phyloP scores from a whole-genome alignment of 169 alveolate genomes.

The Eimeria zaria region DNA sequence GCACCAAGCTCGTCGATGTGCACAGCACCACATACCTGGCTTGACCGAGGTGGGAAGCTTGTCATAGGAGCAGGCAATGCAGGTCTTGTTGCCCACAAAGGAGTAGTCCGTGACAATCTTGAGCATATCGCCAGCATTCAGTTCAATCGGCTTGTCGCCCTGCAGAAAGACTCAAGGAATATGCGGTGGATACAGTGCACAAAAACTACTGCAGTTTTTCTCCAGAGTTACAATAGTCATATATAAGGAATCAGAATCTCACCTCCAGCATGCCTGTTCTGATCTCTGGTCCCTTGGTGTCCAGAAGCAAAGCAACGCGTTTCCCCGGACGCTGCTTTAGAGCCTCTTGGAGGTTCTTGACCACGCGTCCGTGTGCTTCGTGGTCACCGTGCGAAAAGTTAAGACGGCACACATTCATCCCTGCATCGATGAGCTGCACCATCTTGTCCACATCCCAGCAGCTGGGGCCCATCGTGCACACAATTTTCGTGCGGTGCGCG shows the following conservation, averaged over 20 bases:
- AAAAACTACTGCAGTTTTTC: background rate
- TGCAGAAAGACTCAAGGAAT: background rate
- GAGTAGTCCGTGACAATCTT: conserved; percentile 97
- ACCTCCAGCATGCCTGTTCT: conserved; percentile 98
- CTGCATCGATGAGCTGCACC: conserved; percentile 96
- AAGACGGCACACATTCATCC: conserved; percentile 99
- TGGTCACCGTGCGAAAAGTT: conserved; percentile 99
- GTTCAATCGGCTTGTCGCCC: conserved; percentile 92
- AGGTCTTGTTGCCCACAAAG: conserved; percentile 95
- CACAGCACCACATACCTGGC: conserved; percentile 90
- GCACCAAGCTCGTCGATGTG: background rate
- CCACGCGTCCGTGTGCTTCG: conserved; percentile 95
- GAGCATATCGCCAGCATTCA: conserved; percentile 96
- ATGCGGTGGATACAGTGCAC: background rate
- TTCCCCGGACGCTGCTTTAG: conserved; percentile 96
- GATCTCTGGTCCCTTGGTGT: conserved; percentile 99
- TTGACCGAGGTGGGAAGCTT: conserved; percentile 97
- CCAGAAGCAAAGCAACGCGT: conserved; percentile 97
- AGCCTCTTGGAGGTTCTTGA: conserved; percentile 95
- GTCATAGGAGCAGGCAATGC: conserved; percentile 97
- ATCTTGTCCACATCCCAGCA: conserved; percentile 96
- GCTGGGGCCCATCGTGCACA: conserved; percentile 99
- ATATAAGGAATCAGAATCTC: too few species aligned
- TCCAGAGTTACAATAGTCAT: too few species aligned
- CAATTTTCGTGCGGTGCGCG: conserved; percentile 97